phyloP scores from a whole-genome alignment of 306 rosid genomes.

The Prinsepia uniflora region DNA sequence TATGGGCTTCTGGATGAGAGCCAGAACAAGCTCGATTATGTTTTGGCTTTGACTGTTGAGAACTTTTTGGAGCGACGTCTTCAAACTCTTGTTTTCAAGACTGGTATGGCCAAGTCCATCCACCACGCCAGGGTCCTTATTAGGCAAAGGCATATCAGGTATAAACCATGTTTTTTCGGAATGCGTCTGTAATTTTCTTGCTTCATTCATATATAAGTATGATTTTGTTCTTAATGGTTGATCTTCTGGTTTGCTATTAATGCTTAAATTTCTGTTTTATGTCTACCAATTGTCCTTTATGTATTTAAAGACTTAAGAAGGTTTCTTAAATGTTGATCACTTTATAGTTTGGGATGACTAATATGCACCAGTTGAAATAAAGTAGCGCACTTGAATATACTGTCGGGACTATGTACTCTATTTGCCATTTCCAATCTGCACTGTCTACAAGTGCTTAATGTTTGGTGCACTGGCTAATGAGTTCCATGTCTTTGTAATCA shows the following conservation, averaged over 20 bases:
- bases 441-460: background rate
- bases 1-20: slow-evolving; percentile 38
- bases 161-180: background rate
- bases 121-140: slow-evolving; percentile 34
- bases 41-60: slow-evolving; percentile 37
- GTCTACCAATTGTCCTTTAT: background rate
- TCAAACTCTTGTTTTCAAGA: slow-evolving; percentile 31
- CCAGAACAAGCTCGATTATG: slow-evolving; percentile 45
- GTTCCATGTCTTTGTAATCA: too few relatives aligned
- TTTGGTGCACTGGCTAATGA: background rate
- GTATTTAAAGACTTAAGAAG: too few relatives aligned
- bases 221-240: background rate
- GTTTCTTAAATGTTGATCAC: too few relatives aligned
- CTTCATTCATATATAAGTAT: background rate
- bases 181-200: background rate
- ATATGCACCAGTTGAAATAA: background rate
- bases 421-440: background rate
- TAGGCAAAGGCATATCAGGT: slow-evolving; percentile 37
- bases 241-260: background rate
- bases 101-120: slow-evolving; percentile 35
- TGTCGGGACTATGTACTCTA: background rate
- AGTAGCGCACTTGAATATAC: background rate
- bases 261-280: background rate
- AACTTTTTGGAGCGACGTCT: slow-evolving; percentile 42
- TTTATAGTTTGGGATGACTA: background rate